phyloP scores from a whole-genome alignment of 306 rosid genomes.

The Medicago truncatula region MtrunA17r5.0-ANR NC_053042.1:18710001-18710500 shows the following conservation, averaged over 20 bases:
- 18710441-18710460: constrained; percentile 48
- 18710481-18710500: not conserved
- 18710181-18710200: too few species aligned
- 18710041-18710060: too few species aligned
- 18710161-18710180: too few species aligned
- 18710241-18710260: not conserved
- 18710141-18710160: too few species aligned
- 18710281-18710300: not conserved
- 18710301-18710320: not conserved
- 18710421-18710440: constrained; percentile 59
- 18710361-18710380: constrained; percentile 66
- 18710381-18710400: constrained; percentile 35
- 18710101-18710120: too few species aligned
- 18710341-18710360: constrained; percentile 66
- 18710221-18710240: too few species aligned
- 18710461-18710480: constrained; percentile 58
- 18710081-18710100: too few species aligned
- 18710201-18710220: too few species aligned
- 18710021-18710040: too few species aligned
- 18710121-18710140: too few species aligned
- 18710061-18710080: too few species aligned
- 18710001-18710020: too few species aligned
- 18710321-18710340: constrained; percentile 54
- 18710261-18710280: not conserved
- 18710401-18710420: constrained; percentile 72